Evolutionary conservation across 257 asterid species (phyloP).

Genomic region (Solanum chmielewskii): DNA sequence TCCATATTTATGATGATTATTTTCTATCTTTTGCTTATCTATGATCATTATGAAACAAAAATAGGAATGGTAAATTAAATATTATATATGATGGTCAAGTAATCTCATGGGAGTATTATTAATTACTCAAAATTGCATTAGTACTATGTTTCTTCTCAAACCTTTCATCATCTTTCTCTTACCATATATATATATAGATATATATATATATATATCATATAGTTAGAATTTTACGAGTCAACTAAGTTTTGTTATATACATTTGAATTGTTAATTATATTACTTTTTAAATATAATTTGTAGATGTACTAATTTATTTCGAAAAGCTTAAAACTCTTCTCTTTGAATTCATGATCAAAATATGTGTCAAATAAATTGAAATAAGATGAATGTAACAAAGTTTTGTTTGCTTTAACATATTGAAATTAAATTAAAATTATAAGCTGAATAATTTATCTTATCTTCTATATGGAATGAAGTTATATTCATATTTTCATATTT

Average conservation of each 20-base stretch:
- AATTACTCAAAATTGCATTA: neutral
- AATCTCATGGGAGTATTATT: neutral
- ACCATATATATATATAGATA: neutral
- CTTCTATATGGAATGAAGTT: neutral
- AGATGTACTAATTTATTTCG: no score
- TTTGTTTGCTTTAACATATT: no score
- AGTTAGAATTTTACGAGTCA: no score
- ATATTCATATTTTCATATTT: neutral
- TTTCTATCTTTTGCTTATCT: neutral
- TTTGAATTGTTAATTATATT: no score
- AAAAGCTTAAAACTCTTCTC: no score
- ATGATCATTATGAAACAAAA: neutral
- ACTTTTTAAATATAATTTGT: no score
- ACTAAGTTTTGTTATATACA: no score
- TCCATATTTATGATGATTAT: slow-evolving; percentile 34
- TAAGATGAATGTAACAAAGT: no score
- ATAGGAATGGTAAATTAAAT: neutral
- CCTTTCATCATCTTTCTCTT: neutral
- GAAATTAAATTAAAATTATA: neutral
- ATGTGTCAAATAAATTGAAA: no score
- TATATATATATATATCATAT: neutral
- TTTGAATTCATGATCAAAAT: no score
- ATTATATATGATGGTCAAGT: neutral
- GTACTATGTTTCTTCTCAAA: neutral
- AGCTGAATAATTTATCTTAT: neutral